phyloP scores from a whole-genome alignment of 148 eudicot species.

The Rhododendron henanense region DNA sequence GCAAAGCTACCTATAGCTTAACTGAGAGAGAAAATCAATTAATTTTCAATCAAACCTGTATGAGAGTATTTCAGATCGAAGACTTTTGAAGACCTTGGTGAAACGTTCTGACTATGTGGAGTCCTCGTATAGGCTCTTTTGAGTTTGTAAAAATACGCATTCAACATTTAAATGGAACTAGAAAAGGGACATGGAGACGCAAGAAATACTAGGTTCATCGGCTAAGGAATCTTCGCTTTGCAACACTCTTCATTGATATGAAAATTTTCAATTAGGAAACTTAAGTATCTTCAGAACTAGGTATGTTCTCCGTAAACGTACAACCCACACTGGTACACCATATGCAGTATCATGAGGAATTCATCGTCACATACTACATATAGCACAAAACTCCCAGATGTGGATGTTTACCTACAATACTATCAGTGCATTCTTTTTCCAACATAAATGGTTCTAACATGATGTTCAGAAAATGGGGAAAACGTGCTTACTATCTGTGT shows the following conservation, averaged over 20 bases:
- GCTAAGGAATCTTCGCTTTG: background rate
- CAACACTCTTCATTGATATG: background rate
- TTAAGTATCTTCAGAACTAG: background rate
- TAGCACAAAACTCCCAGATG: background rate
- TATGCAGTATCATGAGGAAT: background rate
- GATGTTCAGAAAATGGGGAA: background rate
- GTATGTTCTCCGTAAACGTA: background rate
- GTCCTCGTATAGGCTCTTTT: background rate
- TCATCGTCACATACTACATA: background rate
- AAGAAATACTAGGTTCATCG: background rate
- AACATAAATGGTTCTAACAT: background rate
- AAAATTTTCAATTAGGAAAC: background rate
- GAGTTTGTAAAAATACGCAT: background rate
- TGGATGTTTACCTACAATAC: background rate
- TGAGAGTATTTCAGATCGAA: background rate
- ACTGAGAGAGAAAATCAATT: background rate
- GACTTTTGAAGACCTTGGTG: background rate
- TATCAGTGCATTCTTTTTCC: background rate
- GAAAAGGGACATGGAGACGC: too few species aligned
- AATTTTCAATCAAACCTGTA: background rate
- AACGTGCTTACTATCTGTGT: background rate
- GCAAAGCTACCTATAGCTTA: background rate
- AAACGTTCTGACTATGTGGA: background rate
- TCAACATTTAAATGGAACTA: background rate
- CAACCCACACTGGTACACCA: background rate